These are phyloP conservation scores for Scenedesmus sp. DNA, from an alignment of 163 green algal species.

Conservation along the genomic window DNA sequence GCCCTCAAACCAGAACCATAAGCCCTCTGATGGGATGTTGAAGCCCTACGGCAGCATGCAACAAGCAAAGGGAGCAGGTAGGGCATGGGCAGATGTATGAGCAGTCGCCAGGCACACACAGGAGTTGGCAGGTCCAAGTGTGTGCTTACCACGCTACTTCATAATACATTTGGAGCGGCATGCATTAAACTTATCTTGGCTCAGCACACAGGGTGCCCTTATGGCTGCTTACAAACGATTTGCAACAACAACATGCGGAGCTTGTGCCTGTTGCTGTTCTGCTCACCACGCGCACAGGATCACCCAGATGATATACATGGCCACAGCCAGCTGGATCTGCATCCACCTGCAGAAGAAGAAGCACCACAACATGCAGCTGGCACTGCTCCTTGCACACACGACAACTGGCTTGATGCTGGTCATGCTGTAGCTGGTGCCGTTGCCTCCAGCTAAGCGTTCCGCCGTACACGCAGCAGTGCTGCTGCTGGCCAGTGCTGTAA, in stretches of 20 bases:
- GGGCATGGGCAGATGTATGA: neutral
- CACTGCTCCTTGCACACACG: neutral
- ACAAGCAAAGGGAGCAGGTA: neutral
- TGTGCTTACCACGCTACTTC: too few species aligned
- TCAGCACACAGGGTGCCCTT: too few species aligned
- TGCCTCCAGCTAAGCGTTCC: neutral
- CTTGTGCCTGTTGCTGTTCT: neutral
- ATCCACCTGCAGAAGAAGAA: conserved; percentile 62
- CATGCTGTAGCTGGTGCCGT: neutral
- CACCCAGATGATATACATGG: conserved; percentile 77
- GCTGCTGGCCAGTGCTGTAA: too few species aligned
- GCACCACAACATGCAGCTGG: neutral
- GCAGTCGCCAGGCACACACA: too few species aligned
- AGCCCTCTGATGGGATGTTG: conserved; percentile 63
- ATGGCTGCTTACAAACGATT: too few species aligned
- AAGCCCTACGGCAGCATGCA: conserved; percentile 62
- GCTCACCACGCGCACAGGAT: conserved; percentile 70
- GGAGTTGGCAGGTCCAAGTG: too few species aligned
- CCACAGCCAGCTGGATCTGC: conserved; percentile 66
- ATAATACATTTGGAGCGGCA: too few species aligned
- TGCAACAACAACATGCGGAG: neutral
- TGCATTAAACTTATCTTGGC: too few species aligned
- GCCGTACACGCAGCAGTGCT: neutral
- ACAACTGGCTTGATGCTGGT: neutral
- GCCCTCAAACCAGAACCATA: conserved; percentile 77